These are phyloP conservation scores for Penicillium desertorum DNA, from an alignment of 495 filamentous ascomycete genomes.

Conservation along the genomic window DNA sequence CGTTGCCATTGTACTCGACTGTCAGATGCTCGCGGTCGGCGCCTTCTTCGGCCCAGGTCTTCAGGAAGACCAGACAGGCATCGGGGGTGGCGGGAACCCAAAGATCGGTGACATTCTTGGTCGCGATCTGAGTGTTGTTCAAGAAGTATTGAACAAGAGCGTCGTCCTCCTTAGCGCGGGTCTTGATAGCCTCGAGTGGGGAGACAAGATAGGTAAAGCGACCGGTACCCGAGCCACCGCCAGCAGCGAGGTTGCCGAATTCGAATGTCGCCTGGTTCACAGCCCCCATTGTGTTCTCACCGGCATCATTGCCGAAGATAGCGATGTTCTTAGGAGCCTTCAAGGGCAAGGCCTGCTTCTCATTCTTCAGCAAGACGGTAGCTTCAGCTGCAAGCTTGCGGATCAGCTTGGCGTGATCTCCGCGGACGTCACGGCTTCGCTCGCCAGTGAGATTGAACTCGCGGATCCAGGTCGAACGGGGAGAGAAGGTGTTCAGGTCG, in stretches of 20 bases:
- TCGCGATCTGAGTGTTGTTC: conserved; percentile 41
- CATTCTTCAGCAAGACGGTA: conserved; percentile 64
- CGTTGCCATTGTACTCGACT: conserved; percentile 50
- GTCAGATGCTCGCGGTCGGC: conserved; percentile 52
- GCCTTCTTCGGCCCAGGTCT: conserved; percentile 55
- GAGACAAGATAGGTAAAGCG: conserved; percentile 52
- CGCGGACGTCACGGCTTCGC: conserved; percentile 51
- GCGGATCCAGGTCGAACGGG: conserved; percentile 54
- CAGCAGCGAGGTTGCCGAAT: conserved; percentile 56
- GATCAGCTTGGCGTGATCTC: conserved; percentile 52
- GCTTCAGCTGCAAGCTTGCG: conserved; percentile 58
- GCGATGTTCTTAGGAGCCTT: conserved; percentile 48
- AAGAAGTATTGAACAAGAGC: conserved; percentile 44
- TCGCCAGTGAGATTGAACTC: conserved; percentile 54
- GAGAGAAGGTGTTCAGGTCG: conserved; percentile 72
- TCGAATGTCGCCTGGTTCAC: conserved; percentile 47
- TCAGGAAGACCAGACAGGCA: conserved; percentile 60
- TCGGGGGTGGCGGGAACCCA: conserved; percentile 48
- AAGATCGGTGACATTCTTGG: conserved; percentile 38
- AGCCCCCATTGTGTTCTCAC: conserved; percentile 48
- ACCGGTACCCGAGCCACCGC: conserved; percentile 59
- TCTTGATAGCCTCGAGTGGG: conserved; percentile 59
- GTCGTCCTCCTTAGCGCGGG: conserved; percentile 51
- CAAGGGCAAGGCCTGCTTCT: conserved; percentile 53
- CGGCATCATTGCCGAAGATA: conserved; percentile 64